These are phyloP conservation scores for Hypoxylon sp. DNA, from an alignment of 2,329 filamentous ascomycete genomes.

Conservation along the genomic window DNA sequence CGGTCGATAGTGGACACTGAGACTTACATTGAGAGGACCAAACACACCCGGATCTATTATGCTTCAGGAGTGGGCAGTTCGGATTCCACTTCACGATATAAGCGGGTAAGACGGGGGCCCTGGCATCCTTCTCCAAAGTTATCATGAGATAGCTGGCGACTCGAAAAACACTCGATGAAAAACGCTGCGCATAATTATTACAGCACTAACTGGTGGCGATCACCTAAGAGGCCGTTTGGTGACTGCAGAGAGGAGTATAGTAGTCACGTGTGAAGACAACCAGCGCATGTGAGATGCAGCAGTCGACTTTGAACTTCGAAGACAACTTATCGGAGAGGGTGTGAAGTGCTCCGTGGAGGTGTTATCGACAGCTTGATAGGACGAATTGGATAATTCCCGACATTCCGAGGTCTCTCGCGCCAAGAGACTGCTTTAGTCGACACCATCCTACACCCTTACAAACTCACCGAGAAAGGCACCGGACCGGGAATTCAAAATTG, in stretches of 20 bases:
- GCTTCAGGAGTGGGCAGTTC: constrained; percentile 1
- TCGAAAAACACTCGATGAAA: constrained; percentile 1
- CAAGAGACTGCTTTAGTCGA: constrained; percentile 38
- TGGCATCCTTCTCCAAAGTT: neutral
- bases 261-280: constrained; percentile 30
- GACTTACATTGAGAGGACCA: constrained; percentile 7
- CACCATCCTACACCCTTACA: constrained; percentile 31
- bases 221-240: constrained; percentile 1
- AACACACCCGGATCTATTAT: neutral
- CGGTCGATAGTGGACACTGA: constrained; percentile 1
- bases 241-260: neutral
- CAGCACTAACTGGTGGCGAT: constrained; percentile 15
- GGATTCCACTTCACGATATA: constrained; percentile 14
- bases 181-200: constrained; percentile 12
- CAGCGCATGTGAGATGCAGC: constrained; percentile 28
- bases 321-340: constrained; percentile 18
- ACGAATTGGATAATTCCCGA: constrained; percentile 40
- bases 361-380: constrained; percentile 29
- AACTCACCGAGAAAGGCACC: constrained; percentile 47
- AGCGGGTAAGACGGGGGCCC: constrained; percentile 8
- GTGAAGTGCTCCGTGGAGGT: constrained; percentile 18
- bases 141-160: constrained; percentile 1
- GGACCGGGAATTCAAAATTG: constrained; percentile 37
- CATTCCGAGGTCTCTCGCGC: constrained; percentile 39
- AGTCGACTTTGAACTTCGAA: constrained; percentile 19